These are phyloP conservation scores for Ascochyta koolunga DNA, from an alignment of 2,329 filamentous ascomycete genomes.

Conservation along the genomic window DNA sequence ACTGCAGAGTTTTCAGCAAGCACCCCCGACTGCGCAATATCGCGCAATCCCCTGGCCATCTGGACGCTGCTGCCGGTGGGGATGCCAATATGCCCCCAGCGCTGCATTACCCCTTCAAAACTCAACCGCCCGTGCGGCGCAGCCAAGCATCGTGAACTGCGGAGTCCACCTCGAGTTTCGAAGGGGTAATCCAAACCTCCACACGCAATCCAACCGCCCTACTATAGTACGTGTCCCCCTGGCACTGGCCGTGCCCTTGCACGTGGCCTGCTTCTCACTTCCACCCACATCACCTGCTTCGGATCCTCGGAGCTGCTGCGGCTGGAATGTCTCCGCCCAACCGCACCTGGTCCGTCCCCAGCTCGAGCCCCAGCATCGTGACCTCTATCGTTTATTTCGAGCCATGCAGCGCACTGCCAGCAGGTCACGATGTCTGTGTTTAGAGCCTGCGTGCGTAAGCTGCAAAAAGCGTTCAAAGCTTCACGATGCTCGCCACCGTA, in stretches of 20 bases:
- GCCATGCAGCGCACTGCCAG: constrained; percentile 32
- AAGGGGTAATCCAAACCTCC: constrained; percentile 8
- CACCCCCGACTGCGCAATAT: constrained; percentile 18
- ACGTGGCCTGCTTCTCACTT: constrained; percentile 27
- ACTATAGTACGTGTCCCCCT: constrained; percentile 38
- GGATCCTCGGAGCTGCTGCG: not conserved
- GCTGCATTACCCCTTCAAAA: not conserved
- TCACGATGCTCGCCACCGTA: constrained; percentile 28
- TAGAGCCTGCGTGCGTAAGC: not conserved
- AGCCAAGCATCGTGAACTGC: not conserved
- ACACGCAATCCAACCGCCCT: constrained; percentile 19
- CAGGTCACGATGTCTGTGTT: constrained; percentile 33
- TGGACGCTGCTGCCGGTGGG: not conserved
- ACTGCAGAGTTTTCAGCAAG: constrained; percentile 31
- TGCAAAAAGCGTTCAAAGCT: constrained; percentile 5
- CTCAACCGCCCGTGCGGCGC: not conserved
- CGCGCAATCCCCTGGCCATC: constrained; percentile 13
- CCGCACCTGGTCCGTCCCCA: not conserved
- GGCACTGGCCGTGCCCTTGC: constrained; percentile 31
- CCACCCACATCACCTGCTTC: constrained; percentile 20
- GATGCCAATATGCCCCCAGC: constrained; percentile 3
- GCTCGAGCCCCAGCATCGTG: not conserved
- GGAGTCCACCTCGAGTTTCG: constrained; percentile 1
- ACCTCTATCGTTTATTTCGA: constrained; percentile 7
- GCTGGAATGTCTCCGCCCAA: not conserved